phyloP scores from a whole-genome alignment of 805 yeast genomes.

The Myxozyma udenii region DNA sequence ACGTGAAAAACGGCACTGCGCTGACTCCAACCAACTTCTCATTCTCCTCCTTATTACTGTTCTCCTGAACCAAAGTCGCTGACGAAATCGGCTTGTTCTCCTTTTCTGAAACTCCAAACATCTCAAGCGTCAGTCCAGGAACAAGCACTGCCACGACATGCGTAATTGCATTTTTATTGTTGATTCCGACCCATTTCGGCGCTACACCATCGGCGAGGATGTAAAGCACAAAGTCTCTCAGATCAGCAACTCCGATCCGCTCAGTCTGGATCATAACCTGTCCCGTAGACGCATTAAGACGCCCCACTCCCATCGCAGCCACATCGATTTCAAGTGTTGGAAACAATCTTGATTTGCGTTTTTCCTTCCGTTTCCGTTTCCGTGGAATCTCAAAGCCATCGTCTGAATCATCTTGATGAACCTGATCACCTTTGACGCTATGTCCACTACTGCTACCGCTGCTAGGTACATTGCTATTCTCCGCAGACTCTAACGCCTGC shows the following conservation, averaged over 20 bases:
- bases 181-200: conserved; percentile 52
- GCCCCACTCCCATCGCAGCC: neutral
- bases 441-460: too few species aligned
- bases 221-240: conserved; percentile 49
- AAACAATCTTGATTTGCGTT: conserved; percentile 31
- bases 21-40: neutral
- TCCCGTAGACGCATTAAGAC: neutral
- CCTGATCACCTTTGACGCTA: too few species aligned
- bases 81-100: conserved; percentile 4
- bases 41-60: neutral
- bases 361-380: conserved; percentile 28
- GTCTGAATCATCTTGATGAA: too few species aligned
- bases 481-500: too few species aligned
- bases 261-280: neutral
- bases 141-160: conserved; percentile 57
- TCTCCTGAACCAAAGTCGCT: too few species aligned
- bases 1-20: neutral
- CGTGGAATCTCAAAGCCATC: conserved; percentile 25
- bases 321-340: conserved; percentile 28
- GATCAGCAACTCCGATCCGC: conserved; percentile 37
- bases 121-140: conserved; percentile 58
- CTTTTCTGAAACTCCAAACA: conserved; percentile 42
- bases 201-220: conserved; percentile 44
- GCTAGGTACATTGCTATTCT: too few species aligned
- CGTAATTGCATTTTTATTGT: conserved; percentile 48